Evolutionary conservation across 352 stramenopile genomes (phyloP), one percentile per base, ranked within the genome.

Genomic region (Phytophthora fragariae): DNA sequence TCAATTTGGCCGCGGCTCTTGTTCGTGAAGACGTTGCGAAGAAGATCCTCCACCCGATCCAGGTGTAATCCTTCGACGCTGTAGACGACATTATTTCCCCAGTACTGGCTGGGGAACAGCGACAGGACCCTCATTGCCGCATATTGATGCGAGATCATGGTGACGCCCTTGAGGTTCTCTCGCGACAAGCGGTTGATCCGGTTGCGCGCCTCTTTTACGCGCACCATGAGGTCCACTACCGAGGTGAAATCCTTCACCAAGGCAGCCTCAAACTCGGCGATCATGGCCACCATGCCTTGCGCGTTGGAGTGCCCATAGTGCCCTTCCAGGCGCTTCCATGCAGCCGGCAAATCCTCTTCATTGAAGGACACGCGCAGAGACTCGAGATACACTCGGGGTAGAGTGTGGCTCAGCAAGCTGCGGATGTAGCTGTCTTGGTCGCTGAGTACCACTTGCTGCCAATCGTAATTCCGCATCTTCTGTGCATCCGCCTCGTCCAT

Each of bases 1-100:
- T 31, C 41, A 4, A 72, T 72, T 17, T 72, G n/a, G 14, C 2
- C 27, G 35, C 58, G 50, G 19, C 33, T 65, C 17, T 62, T 66
- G 49, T 10, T 24, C 4, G 27, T 33, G 27, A 65, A 72, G 15
- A 66, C 58, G 9, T 21, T 37, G 17, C 65, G 46, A 1, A 66
- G 47, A 24, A 46, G 59, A 2, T 5, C 15, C 35, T 61, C 56
- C 1, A 72, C 47, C 5, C 15, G 14, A 5, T 65, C 65, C 3
- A 56, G 33, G 1, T 46, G 44, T n/a, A 72, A 61, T 3, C 44
- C 56, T 0, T 9, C 11, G 0, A 17, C 33, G n/a, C 24, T 41
- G n/a, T 62, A 68, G 2, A 29, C 21, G 17, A 68, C 31, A 4
- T 31, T 5, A 2, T 15, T 46, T 3, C 59, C 66, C 66, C 52